Evolutionary conservation across 83 land plant species (phyloP).

Genomic region (Isoetes engelmannii): DNA sequence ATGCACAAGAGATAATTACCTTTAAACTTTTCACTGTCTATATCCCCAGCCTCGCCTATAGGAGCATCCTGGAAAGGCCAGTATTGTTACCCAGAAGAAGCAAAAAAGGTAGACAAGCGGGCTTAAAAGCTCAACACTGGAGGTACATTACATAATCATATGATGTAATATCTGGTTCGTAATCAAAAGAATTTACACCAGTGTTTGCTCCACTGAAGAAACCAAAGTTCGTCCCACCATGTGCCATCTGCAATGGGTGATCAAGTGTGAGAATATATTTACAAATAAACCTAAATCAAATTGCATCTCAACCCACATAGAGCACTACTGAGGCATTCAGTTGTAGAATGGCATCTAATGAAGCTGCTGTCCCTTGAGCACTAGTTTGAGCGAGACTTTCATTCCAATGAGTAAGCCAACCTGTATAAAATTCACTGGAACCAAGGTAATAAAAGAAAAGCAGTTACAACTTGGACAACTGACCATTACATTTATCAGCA

Average conservation of each 20-base stretch:
- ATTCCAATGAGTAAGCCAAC: conserved; percentile 97
- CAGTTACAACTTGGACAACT: neutral
- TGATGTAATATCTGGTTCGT: conserved; percentile 85
- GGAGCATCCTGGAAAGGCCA: conserved; percentile 71
- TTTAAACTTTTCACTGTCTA: conserved; percentile 60
- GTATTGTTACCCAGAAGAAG: neutral
- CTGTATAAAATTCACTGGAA: conserved; percentile 88
- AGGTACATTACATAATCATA: conserved; percentile 75
- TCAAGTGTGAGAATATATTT: neutral
- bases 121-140: neutral
- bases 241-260: conserved; percentile 64
- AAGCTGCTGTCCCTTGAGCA: conserved; percentile 48
- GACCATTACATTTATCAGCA: neutral
- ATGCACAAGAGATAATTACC: conserved; percentile 27
- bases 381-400: conserved; percentile 55
- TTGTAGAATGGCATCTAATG: conserved; percentile 50
- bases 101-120: neutral
- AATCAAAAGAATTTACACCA: conserved; percentile 49
- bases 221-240: conserved; percentile 97
- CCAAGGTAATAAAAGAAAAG: conserved; percentile 1
- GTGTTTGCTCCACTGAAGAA: conserved; percentile 91
- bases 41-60: conserved; percentile 79
- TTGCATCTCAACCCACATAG: conserved; percentile 46
- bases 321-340: conserved; percentile 82
- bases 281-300: conserved; percentile 1